Evolutionary conservation across 2,329 filamentous ascomycete species (phyloP), one percentile per base, ranked within the genome.

Genomic region (Diplodia intermedia): DNA sequence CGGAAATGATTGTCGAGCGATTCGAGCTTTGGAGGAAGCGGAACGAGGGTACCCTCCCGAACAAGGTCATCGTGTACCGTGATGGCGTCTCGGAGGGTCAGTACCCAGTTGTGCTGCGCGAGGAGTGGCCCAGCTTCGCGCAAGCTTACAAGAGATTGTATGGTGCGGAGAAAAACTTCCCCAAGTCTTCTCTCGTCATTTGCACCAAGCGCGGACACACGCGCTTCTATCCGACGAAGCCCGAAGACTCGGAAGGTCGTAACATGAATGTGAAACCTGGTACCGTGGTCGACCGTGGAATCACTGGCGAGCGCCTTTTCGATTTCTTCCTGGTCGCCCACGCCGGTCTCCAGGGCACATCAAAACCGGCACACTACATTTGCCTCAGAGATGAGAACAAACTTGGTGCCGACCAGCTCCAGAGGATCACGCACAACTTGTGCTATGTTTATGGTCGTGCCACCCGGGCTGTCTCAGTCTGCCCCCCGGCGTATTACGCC

Each of bases 71-170:
- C 69, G 85, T 97, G 61, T 97, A 92, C 82, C 89, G 94, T 31
- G 93, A 97, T 71, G 94, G 93, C 26, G 92, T 97, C 0, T 94
- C 92, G 0, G 93, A 97, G 73, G 89, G 91, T 0, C 93, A 97
- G 72, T 97, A 93, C 76, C 74, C 84, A 0, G 82, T 85, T 47
- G 89, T 96, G 0, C 80, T 94, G 0, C 79, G 86, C 0, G 69
- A 85, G 0, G 93, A 97, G 78, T 82, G 96, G 53, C 86, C 88
- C 0, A 75, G 79, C 4, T 87, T 94, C 68, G 83, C 88, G 3
- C 78, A 82, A 6, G 92, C 92, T 0, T 94, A 90, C 76, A 72
- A 79, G 7, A 74, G 80, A 23, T 57, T 83, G 0, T 94, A 92
- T 73, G 82, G 85, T 0, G 79, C 82, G 0, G 75, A 79, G 1